Conservation (phyloP, 805 yeast genomes). For the Wickerhamiella occidentalis region DNA sequence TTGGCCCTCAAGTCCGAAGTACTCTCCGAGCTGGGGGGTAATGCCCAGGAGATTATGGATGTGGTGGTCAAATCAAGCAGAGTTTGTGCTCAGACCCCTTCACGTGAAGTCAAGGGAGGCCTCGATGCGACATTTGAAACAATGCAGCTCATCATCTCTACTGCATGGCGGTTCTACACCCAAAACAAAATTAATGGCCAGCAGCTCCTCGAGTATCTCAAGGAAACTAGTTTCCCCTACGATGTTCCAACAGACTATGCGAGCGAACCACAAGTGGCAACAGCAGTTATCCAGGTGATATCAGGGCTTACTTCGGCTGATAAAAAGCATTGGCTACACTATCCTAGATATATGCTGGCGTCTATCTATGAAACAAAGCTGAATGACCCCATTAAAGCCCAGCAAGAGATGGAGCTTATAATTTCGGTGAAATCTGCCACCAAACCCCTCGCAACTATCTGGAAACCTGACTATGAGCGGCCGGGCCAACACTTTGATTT, state of each 20-base stretch:
- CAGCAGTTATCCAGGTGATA: conserved; percentile 26
- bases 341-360: conserved; percentile 65
- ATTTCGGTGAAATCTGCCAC: conserved; percentile 51
- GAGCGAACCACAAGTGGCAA: neutral
- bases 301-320: conserved; percentile 43
- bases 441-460: conserved; percentile 66
- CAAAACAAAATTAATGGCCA: conserved; percentile 15
- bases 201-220: conserved; percentile 10
- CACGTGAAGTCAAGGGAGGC: conserved; percentile 14
- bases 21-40: conserved; percentile 37
- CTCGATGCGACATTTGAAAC: conserved; percentile 11
- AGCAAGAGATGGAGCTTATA: conserved; percentile 48
- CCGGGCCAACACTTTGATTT: conserved; percentile 89
- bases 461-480: conserved; percentile 87
- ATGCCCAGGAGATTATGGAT: conserved; percentile 30
- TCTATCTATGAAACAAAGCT: conserved; percentile 45
- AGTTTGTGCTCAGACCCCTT: neutral
- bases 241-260: neutral
- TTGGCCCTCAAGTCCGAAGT: conserved; percentile 48
- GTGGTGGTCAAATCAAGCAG: conserved; percentile 29
- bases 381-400: conserved; percentile 42
- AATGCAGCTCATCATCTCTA: conserved; percentile 30
- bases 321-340: conserved; percentile 85
- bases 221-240: neutral
- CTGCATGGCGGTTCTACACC: conserved; percentile 25